Evolutionary conservation across 805 yeast species (phyloP).

Genomic region (Hagleromyces aurorensis): DNA sequence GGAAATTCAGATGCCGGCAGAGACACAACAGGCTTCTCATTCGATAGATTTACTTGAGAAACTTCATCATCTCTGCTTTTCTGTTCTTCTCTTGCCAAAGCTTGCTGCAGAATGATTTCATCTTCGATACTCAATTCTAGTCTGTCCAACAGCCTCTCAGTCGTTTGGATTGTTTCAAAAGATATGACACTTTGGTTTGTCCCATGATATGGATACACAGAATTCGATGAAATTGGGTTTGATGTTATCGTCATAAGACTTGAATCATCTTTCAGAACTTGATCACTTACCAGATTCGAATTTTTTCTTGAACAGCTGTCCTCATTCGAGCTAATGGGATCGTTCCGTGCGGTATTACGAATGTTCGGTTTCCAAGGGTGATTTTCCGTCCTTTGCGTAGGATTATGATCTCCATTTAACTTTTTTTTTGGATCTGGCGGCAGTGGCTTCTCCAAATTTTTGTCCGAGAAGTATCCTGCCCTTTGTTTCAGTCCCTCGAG

Average conservation of each 20-base stretch:
- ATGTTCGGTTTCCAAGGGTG: no score
- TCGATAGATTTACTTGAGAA: constrained; percentile 1
- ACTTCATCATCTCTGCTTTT: constrained; percentile 3
- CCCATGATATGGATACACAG: constrained; percentile 1
- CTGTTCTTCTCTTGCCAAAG: constrained; percentile 19
- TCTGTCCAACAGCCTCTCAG: constrained; percentile 28
- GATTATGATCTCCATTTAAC: no score
- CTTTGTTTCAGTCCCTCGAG: constrained; percentile 7
- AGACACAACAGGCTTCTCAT: constrained; percentile 15
- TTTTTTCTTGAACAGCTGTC: no score
- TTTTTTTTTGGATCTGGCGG: no score
- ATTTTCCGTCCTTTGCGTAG: no score
- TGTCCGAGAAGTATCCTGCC: constrained; percentile 6
- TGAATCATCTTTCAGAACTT: no score
- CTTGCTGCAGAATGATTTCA: constrained; percentile 24
- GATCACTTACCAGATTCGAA: no score
- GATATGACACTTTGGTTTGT: constrained; percentile 23
- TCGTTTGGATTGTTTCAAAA: constrained; percentile 25
- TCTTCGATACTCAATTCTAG: constrained; percentile 28
- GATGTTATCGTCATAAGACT: no score
- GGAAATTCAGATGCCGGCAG: constrained; percentile 31
- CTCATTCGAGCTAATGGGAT: no score
- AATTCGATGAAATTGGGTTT: not conserved
- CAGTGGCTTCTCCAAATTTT: no score
- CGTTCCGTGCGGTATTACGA: no score